A percentile compares a stretch with the other conserved stretches of the same genome.
phyloP scores from a whole-genome alignment of 495 filamentous ascomycete genomes.

The Extremus antarcticus region DNA sequence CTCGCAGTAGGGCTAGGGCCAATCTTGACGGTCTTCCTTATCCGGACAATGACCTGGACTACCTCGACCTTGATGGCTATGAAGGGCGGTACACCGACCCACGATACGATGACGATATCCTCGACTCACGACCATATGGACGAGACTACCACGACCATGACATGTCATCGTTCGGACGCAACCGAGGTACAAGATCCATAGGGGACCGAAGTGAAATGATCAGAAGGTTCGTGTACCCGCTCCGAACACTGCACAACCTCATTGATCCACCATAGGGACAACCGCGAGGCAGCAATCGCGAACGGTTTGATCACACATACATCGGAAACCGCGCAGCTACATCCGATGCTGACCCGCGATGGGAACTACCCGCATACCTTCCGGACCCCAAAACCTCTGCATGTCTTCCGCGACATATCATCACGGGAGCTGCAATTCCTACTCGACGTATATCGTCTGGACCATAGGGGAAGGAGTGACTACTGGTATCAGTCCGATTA shows the following conservation, averaged over 20 bases:
- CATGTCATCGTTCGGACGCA: not conserved
- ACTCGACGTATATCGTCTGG: too few species aligned
- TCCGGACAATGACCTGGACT: too few species aligned
- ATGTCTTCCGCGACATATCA: conserved; percentile 16
- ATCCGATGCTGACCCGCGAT: conserved; percentile 30
- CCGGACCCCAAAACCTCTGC: conserved; percentile 20
- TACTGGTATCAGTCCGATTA: not conserved
- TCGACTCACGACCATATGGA: not conserved
- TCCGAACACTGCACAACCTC: not conserved
- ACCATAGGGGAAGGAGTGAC: not conserved
- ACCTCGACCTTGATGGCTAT: too few species aligned
- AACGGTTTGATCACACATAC: conserved; percentile 22
- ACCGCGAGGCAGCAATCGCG: conserved; percentile 26
- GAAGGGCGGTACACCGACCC: too few species aligned
- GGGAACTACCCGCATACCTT: conserved; percentile 28
- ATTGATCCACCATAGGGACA: conserved; percentile 20
- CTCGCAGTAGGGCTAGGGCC: too few species aligned
- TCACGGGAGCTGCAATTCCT: not conserved
- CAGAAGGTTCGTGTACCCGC: not conserved
- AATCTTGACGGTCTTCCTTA: too few species aligned
- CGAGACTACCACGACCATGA: not conserved
- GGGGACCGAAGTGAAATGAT: not conserved
- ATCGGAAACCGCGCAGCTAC: conserved; percentile 24
- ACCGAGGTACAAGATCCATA: too few species aligned
- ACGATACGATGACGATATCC: not conserved